These are phyloP conservation scores for Suhomyces bolitotheri DNA, from an alignment of 1,139 yeast genomes.

Conservation along the genomic window DNA sequence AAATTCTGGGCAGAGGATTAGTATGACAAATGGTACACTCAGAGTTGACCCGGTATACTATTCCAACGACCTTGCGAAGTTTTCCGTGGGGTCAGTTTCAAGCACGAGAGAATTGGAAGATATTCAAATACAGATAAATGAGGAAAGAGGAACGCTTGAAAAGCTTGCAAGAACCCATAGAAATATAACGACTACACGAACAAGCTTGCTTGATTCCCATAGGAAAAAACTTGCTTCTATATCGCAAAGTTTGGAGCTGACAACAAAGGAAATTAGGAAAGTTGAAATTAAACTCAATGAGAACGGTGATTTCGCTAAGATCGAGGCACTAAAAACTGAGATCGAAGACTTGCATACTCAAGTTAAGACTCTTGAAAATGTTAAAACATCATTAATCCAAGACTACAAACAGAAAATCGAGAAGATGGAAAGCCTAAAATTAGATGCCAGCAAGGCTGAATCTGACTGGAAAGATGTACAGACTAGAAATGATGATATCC, in stretches of 20 bases:
- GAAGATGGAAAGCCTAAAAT: conserved; percentile 10
- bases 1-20: conserved; percentile 43
- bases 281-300: conserved; percentile 35
- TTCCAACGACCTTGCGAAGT: conserved; percentile 30
- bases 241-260: conserved; percentile 6
- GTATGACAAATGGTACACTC: conserved; percentile 42
- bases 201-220: conserved; percentile 10
- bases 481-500: conserved; percentile 7
- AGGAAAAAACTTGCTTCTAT: conserved; percentile 8
- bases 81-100: conserved; percentile 22
- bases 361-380: conserved; percentile 28
- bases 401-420: conserved; percentile 23
- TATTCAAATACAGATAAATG: conserved; percentile 8
- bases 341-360: conserved; percentile 33
- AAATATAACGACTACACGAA: conserved; percentile 8
- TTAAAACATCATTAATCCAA: conserved; percentile 30
- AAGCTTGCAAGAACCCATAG: conserved; percentile 22
- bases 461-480: conserved; percentile 9
- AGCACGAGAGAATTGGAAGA: conserved; percentile 15
- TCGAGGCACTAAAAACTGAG: conserved; percentile 32
- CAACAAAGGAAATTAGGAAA: conserved; percentile 18
- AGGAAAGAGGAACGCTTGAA: conserved; percentile 18
- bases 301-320: conserved; percentile 35
- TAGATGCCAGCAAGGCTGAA: conserved; percentile 14
- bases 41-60: conserved; percentile 62